These are phyloP conservation scores for Candida tunisiensis DNA, from an alignment of 1,139 yeast genomes.

Conservation along the genomic window DNA sequence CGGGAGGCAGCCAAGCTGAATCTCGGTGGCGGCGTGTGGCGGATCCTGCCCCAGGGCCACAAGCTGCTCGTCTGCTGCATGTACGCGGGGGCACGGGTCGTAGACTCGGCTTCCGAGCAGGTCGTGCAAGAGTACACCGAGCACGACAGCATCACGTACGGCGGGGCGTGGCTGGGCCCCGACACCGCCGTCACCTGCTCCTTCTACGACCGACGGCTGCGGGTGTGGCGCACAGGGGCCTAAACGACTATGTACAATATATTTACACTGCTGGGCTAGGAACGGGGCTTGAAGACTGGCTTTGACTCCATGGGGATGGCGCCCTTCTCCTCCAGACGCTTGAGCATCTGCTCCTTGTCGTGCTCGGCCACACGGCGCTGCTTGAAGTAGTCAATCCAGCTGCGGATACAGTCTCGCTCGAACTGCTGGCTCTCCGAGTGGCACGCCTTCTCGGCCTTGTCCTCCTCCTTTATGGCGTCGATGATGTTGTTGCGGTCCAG, in stretches of 20 bases:
- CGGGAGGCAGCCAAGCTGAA: slow-evolving; percentile 28
- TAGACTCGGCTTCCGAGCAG: slow-evolving; percentile 11
- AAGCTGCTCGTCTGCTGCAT: slow-evolving; percentile 64
- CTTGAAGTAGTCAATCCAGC: slow-evolving; percentile 51
- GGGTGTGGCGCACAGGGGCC: slow-evolving; percentile 36
- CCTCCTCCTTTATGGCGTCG: slow-evolving; percentile 21
- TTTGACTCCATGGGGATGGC: slow-evolving; percentile 16
- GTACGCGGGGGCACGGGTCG: slow-evolving; percentile 84
- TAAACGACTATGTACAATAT: background rate
- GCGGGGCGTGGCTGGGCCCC: slow-evolving; percentile 67
- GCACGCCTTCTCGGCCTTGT: slow-evolving; percentile 22
- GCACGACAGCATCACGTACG: slow-evolving; percentile 89
- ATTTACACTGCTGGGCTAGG: no score
- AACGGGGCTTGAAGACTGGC: slow-evolving; percentile 1
- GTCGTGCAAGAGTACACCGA: slow-evolving; percentile 38
- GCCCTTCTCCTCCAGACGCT: slow-evolving; percentile 35
- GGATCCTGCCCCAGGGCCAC: slow-evolving; percentile 42
- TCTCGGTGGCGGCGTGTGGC: slow-evolving; percentile 93
- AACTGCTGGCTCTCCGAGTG: slow-evolving; percentile 27
- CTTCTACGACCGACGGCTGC: slow-evolving; percentile 74
- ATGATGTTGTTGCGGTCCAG: slow-evolving; percentile 35
- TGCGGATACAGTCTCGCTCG: slow-evolving; percentile 38
- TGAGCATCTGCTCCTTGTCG: slow-evolving; percentile 33
- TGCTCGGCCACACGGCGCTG: slow-evolving; percentile 45
- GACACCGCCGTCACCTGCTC: slow-evolving; percentile 61